These are phyloP conservation scores for Hanseniaspora pseudoguilliermondii DNA, from an alignment of 805 yeast species.

Conservation along the genomic window DNA sequence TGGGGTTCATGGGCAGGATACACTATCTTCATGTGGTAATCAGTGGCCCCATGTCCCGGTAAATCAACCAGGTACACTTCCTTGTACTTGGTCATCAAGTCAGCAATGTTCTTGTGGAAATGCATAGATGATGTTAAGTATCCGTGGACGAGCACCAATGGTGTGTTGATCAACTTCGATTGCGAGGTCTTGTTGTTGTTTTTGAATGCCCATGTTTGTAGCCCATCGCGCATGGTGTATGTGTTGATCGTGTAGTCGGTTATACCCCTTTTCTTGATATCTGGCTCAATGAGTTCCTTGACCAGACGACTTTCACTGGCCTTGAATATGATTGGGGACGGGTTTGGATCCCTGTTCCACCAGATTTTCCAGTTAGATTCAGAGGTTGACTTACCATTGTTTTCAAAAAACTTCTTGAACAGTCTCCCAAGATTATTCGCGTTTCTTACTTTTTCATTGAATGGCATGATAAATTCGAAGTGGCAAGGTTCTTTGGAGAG, in stretches of 20 bases:
- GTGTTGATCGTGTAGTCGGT: constrained; percentile 6
- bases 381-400: not conserved
- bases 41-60: constrained; percentile 58
- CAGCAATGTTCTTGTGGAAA: constrained; percentile 56
- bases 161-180: constrained; percentile 16
- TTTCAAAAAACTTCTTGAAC: not conserved
- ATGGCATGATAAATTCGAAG: not conserved
- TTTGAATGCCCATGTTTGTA: constrained; percentile 11
- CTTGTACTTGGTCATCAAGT: constrained; percentile 34
- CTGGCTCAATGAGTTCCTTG: constrained; percentile 3
- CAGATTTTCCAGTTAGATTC: not conserved
- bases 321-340: not conserved
- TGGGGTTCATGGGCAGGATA: not conserved
- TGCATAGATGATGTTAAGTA: constrained; percentile 86
- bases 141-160: constrained; percentile 65
- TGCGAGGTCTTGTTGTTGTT: not conserved
- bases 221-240: constrained; percentile 4
- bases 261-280: not conserved
- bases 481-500: too few relatives aligned
- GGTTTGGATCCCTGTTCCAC: constrained; percentile 7
- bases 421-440: not conserved
- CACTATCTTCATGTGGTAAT: not conserved
- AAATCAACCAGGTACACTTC: constrained; percentile 59
- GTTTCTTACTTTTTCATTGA: not conserved
- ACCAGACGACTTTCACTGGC: not conserved